phyloP scores from a whole-genome alignment of 169 alveolate species.

The Hepatocystis sp. region DNA sequence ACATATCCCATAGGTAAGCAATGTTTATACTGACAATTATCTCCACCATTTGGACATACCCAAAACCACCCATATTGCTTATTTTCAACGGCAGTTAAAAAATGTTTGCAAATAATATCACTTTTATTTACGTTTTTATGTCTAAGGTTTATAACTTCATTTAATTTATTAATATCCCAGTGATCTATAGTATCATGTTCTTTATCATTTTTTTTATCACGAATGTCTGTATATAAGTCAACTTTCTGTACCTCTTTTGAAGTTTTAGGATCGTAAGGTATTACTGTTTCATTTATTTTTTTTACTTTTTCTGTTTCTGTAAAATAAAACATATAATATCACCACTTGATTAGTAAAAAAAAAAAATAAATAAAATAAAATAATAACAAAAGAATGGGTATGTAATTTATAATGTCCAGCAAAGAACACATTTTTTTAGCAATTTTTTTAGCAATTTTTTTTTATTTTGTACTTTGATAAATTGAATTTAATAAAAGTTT shows the following conservation, averaged over 20 bases:
- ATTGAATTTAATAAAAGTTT: slow-evolving; percentile 94
- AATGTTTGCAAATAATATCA: slow-evolving; percentile 96
- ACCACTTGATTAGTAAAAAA: too few species aligned
- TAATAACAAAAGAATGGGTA: neutral
- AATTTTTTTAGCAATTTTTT: slow-evolving; percentile 81
- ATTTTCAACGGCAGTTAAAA: slow-evolving; percentile 97
- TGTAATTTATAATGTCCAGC: slow-evolving; percentile 39
- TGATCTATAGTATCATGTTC: slow-evolving; percentile 83
- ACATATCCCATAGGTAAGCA: slow-evolving; percentile 93
- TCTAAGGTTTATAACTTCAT: slow-evolving; percentile 87
- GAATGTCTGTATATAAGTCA: slow-evolving; percentile 96
- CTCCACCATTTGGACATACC: slow-evolving; percentile 99
- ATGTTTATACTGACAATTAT: slow-evolving; percentile 97
- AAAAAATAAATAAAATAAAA: neutral
- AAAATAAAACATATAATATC: neutral
- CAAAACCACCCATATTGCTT: slow-evolving; percentile 98
- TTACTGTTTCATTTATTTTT: slow-evolving; percentile 83
- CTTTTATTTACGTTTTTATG: slow-evolving; percentile 86
- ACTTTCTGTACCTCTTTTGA: slow-evolving; percentile 91
- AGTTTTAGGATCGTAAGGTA: slow-evolving; percentile 87
- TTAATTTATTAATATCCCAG: slow-evolving; percentile 81
- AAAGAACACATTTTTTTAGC: slow-evolving; percentile 77
- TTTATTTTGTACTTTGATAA: slow-evolving; percentile 88
- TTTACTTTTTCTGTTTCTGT: slow-evolving; percentile 89
- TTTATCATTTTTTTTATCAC: slow-evolving; percentile 88